Base-by-base conservation (phyloP, 2,329 filamentous ascomycete species). In the Aspergillus carbonarius region DNA sequence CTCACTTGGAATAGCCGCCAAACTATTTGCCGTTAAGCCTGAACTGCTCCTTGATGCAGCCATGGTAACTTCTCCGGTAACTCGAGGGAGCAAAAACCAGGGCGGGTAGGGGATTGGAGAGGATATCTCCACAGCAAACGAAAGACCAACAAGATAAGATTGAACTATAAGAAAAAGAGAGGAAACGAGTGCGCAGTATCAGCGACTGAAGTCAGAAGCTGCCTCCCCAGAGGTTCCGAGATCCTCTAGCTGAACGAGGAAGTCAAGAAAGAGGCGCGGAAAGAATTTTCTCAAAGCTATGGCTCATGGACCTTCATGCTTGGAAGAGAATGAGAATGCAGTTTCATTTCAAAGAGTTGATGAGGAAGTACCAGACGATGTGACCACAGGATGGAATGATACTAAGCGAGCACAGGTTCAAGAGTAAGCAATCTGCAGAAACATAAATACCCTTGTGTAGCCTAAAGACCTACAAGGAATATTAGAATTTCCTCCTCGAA, bases 281-380 rank as follows among this genome's bases (percentile, higher is more conserved):
- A 23, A 44, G 12, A 17, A 25, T 32, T 32, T 47, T 27, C 25
- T 37, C 20, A 57, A 53, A 12, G n/a, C 20, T 59, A 54, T 37
- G 32, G 30, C 35, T 44, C 10, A 25, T 34, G 51, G 37, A 44
- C 17, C 34, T 42, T 42, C 57, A 63, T 63, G 52, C 49, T 62
- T 60, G 30, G 30, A 40, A 47, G 27, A 44, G 15, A 40, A 34
- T 54, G 37, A 52, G 49, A 32, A 55, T 47, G 49, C 40, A 44
- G 34, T 62, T 46, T 44, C 62, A 63, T 62, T 44, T 30, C 53
- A 47, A 25, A 13, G 25, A 17, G 46, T 4, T 39, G 32, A 27
- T 54, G 10, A 52, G 25, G 35, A 35, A 32, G 20, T 42, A 47
- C 12, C 25, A 23, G 44, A 47, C 30, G 54, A 47, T 42, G n/a